Percentiles rank a stretch among this genome's conserved stretches.
Evolutionary conservation across 73 alveolate species (phyloP).

Genomic region (Paramecium tetraurelia): DNA sequence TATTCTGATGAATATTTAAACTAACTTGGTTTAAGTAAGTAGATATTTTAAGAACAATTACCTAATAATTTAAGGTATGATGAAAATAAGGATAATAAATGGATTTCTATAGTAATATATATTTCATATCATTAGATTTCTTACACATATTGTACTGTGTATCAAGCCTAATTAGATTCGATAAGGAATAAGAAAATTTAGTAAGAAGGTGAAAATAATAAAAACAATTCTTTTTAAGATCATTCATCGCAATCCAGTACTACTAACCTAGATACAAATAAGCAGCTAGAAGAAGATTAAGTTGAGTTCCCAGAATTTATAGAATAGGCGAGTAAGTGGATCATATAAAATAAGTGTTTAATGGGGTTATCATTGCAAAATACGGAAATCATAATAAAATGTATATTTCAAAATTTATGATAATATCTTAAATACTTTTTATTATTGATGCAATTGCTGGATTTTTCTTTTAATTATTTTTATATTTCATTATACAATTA

Average conservation of each 20-base stretch:
- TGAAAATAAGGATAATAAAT: neutral
- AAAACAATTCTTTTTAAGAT: neutral
- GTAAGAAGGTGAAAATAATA: neutral
- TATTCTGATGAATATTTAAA: constrained; percentile 50
- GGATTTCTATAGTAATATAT: constrained; percentile 13
- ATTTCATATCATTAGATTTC: neutral
- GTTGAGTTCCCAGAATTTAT: constrained; percentile 31
- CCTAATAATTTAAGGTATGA: constrained; percentile 43
- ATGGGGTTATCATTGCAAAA: constrained; percentile 2
- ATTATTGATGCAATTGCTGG: neutral
- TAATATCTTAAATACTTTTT: neutral
- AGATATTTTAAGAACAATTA: neutral
- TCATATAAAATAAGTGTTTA: neutral
- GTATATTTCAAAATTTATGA: constrained; percentile 50
- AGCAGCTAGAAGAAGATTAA: neutral
- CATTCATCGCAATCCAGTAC: neutral
- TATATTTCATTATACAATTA: neutral
- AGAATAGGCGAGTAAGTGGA: constrained; percentile 27
- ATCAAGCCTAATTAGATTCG: neutral
- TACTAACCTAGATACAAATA: neutral
- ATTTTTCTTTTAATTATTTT: neutral
- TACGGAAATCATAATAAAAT: constrained; percentile 3
- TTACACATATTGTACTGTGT: neutral
- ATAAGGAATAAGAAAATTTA: neutral
- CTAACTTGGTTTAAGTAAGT: constrained; percentile 38